phyloP scores from a whole-genome alignment of 768 basidiomycete genomes.

The Agaricus blazei region DNA sequence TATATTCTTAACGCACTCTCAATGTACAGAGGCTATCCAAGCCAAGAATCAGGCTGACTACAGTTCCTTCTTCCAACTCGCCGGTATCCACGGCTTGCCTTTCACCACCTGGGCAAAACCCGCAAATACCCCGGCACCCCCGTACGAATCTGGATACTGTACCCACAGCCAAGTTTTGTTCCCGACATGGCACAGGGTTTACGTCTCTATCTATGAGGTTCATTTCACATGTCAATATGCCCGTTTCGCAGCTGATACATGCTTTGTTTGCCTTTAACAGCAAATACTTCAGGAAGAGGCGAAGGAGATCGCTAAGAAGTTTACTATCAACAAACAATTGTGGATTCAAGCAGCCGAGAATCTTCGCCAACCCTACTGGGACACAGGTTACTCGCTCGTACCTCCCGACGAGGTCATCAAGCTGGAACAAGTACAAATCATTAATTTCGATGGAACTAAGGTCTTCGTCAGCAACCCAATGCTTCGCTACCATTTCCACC shows the following conservation, averaged over 20 bases:
- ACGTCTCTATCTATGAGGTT: slow-evolving; percentile 47
- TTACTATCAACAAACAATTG: slow-evolving; percentile 17
- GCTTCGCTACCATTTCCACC: slow-evolving; percentile 28
- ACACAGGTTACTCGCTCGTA: slow-evolving; percentile 38
- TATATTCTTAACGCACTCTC: neutral
- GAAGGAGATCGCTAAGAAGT: slow-evolving; percentile 32
- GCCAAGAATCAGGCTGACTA: neutral
- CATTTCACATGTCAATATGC: neutral
- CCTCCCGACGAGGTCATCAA: slow-evolving; percentile 38
- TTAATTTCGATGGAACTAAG: slow-evolving; percentile 24
- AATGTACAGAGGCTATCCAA: slow-evolving; percentile 1
- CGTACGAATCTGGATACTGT: slow-evolving; percentile 43
- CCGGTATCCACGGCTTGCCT: slow-evolving; percentile 47
- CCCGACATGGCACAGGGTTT: slow-evolving; percentile 54
- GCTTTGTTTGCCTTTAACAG: slow-evolving; percentile 20
- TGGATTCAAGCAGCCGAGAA: slow-evolving; percentile 24
- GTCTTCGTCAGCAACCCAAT: slow-evolving; percentile 29
- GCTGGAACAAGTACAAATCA: slow-evolving; percentile 26
- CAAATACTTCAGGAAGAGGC: slow-evolving; percentile 42
- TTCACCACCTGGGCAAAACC: slow-evolving; percentile 32
- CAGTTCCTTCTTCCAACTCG: slow-evolving; percentile 36
- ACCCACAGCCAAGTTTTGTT: slow-evolving; percentile 47
- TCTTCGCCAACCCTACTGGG: slow-evolving; percentile 46
- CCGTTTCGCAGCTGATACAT: neutral
- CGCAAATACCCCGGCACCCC: slow-evolving; percentile 15